Evolutionary conservation across 2,329 filamentous ascomycete genomes (phyloP).

Genomic region (Fusarium buxicola): DNA sequence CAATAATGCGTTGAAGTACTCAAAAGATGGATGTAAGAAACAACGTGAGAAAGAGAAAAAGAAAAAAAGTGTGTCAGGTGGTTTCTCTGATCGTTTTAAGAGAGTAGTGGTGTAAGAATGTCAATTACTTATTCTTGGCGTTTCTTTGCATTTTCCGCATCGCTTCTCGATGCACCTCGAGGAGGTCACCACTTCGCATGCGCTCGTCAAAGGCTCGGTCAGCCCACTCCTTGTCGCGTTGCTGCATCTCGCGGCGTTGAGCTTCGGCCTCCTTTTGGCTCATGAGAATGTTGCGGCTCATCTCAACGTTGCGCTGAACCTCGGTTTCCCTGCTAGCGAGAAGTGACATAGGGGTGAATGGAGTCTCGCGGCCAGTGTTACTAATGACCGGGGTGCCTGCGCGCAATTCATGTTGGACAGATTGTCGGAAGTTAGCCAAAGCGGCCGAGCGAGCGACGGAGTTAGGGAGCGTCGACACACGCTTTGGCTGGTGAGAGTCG

Average conservation of each 20-base stretch:
- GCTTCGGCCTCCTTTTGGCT: constrained; percentile 72
- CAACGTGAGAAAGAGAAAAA: constrained; percentile 5
- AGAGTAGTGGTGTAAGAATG: neutral
- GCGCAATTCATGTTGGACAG: constrained; percentile 71
- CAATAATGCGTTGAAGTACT: constrained; percentile 34
- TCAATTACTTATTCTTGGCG: constrained; percentile 49
- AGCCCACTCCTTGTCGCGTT: constrained; percentile 66
- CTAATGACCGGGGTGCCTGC: constrained; percentile 52
- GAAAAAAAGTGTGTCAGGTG: constrained; percentile 21
- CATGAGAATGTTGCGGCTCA: constrained; percentile 67
- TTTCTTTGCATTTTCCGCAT: constrained; percentile 80
- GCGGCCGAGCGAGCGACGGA: constrained; percentile 65
- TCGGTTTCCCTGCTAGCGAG: constrained; percentile 54
- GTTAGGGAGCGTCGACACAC: constrained; percentile 57
- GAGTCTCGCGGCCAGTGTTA: constrained; percentile 53
- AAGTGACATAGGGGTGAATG: constrained; percentile 51
- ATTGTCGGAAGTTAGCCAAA: constrained; percentile 75
- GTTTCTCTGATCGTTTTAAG: neutral
- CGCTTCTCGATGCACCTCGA: constrained; percentile 81
- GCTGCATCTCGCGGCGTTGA: constrained; percentile 68
- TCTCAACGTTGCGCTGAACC: constrained; percentile 62
- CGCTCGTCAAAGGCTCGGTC: constrained; percentile 76
- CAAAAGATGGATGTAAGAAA: constrained; percentile 32
- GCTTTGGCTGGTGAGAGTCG: constrained; percentile 67
- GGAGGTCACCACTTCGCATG: constrained; percentile 81